A percentile compares a stretch with the other conserved stretches of the same genome.
These are phyloP conservation scores for Fusarium sp. DNA, from an alignment of 2,329 filamentous ascomycete species.

Conservation along the genomic window DNA sequence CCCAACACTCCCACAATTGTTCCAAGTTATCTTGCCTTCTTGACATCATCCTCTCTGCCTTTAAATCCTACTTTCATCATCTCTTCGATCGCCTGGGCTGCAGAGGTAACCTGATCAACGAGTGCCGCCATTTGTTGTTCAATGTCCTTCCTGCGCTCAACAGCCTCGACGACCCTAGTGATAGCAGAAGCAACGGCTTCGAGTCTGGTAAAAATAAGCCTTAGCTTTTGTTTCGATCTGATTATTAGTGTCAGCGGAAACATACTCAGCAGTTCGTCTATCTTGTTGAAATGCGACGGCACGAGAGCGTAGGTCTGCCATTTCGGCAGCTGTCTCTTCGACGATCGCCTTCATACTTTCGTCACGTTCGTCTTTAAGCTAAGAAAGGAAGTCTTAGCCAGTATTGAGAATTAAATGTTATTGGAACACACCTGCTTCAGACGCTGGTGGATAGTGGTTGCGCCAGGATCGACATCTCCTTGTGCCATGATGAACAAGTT, in stretches of 20 bases:
- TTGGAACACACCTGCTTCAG: slow-evolving; percentile 42
- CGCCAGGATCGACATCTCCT: slow-evolving; percentile 38
- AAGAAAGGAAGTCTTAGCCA: not conserved
- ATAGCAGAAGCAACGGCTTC: slow-evolving; percentile 30
- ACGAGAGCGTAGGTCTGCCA: slow-evolving; percentile 45
- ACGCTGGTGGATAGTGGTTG: slow-evolving; percentile 46
- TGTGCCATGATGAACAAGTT: slow-evolving; percentile 26
- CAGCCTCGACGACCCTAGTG: slow-evolving; percentile 35
- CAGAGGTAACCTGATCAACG: slow-evolving; percentile 34
- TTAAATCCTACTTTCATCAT: slow-evolving; percentile 50
- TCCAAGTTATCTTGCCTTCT: not conserved
- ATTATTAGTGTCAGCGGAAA: no score
- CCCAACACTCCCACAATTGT: not conserved
- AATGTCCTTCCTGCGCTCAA: slow-evolving; percentile 45
- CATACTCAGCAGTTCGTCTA: slow-evolving; percentile 43
- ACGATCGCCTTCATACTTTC: slow-evolving; percentile 44
- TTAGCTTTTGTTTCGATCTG: not conserved
- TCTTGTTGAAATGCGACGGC: slow-evolving; percentile 42
- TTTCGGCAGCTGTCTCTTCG: slow-evolving; percentile 40
- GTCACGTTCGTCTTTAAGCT: slow-evolving; percentile 52
- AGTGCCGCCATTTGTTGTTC: slow-evolving; percentile 48
- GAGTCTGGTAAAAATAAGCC: slow-evolving; percentile 29
- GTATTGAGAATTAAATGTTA: no score
- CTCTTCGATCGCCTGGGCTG: slow-evolving; percentile 43
- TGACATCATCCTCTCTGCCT: slow-evolving; percentile 47